A percentile compares a stretch with the other conserved stretches of the same genome.
Conservation (phyloP, 2,329 filamentous ascomycete genomes). For the Claviceps paspali region DNA sequence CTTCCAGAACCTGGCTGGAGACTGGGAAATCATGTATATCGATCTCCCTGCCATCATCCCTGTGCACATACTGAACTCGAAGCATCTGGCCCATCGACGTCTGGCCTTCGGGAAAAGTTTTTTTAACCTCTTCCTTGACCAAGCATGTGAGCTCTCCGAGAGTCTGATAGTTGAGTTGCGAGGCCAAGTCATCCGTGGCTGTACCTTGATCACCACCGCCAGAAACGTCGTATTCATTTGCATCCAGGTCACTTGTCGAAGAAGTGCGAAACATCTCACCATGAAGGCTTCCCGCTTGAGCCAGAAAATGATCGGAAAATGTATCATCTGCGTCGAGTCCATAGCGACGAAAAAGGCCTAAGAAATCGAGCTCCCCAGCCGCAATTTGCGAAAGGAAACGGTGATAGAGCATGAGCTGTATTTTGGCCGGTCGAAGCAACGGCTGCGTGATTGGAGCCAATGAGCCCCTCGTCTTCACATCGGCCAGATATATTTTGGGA, state of each 20-base stretch:
- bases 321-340: constrained; percentile 44
- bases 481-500: constrained; percentile 54
- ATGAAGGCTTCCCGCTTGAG: constrained; percentile 55
- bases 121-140: constrained; percentile 28
- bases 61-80: constrained; percentile 37
- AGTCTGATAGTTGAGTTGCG: constrained; percentile 29
- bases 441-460: constrained; percentile 49
- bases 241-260: constrained; percentile 17
- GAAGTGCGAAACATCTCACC: constrained; percentile 46
- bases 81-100: constrained; percentile 34
- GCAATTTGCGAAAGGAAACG: constrained; percentile 67
- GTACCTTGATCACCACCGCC: background rate
- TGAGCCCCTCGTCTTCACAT: constrained; percentile 71
- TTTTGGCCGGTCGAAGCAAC: constrained; percentile 59
- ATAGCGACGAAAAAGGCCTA: constrained; percentile 56
- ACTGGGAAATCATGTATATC: constrained; percentile 49
- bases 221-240: background rate
- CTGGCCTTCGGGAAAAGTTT: constrained; percentile 37
- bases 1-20: constrained; percentile 45
- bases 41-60: constrained; percentile 35
- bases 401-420: constrained; percentile 86
- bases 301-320: constrained; percentile 70
- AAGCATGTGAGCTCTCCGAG: constrained; percentile 32
- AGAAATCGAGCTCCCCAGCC: constrained; percentile 52
- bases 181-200: background rate